Evolutionary conservation across 768 basidiomycete genomes (phyloP).

Genomic region (Kwoniella newhampshirensis): DNA sequence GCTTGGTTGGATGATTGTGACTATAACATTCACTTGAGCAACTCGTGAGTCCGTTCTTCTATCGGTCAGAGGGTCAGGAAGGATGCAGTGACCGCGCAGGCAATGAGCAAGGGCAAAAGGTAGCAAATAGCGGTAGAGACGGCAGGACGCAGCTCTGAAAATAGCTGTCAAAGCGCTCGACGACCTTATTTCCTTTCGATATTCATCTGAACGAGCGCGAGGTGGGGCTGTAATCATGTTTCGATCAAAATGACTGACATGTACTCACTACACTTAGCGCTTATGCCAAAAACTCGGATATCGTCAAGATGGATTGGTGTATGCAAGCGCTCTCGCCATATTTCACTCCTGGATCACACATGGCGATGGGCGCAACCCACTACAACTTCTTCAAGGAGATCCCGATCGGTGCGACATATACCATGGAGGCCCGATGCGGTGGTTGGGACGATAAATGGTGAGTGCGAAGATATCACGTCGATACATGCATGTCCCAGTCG

Average conservation of each 20-base stretch:
- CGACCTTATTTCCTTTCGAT: not conserved
- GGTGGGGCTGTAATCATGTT: too few relatives aligned
- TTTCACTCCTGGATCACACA: slow-evolving; percentile 35
- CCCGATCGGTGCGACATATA: slow-evolving; percentile 46
- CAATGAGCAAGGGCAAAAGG: too few relatives aligned
- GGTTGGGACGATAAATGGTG: slow-evolving; percentile 55
- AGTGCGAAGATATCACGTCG: slow-evolving; percentile 6
- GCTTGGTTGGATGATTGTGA: slow-evolving; percentile 47
- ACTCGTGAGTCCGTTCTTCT: slow-evolving; percentile 34
- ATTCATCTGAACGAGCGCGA: too few relatives aligned
- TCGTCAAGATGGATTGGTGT: slow-evolving; percentile 38
- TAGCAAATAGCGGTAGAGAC: too few relatives aligned
- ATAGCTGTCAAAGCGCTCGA: not conserved
- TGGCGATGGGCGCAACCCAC: slow-evolving; percentile 43
- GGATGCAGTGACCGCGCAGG: too few relatives aligned
- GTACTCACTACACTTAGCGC: slow-evolving; percentile 7
- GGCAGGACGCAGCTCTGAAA: too few relatives aligned
- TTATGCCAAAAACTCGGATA: slow-evolving; percentile 43
- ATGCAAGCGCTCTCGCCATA: slow-evolving; percentile 35
- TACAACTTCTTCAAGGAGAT: slow-evolving; percentile 54
- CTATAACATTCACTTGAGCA: slow-evolving; percentile 46
- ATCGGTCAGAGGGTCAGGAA: not conserved
- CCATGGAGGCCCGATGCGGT: slow-evolving; percentile 46
- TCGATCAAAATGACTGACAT: too few relatives aligned
- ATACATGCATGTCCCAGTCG: not conserved